These are phyloP conservation scores for Hyaloscypha bicolor DNA, from an alignment of 495 filamentous ascomycete species.

Conservation along the genomic window DNA sequence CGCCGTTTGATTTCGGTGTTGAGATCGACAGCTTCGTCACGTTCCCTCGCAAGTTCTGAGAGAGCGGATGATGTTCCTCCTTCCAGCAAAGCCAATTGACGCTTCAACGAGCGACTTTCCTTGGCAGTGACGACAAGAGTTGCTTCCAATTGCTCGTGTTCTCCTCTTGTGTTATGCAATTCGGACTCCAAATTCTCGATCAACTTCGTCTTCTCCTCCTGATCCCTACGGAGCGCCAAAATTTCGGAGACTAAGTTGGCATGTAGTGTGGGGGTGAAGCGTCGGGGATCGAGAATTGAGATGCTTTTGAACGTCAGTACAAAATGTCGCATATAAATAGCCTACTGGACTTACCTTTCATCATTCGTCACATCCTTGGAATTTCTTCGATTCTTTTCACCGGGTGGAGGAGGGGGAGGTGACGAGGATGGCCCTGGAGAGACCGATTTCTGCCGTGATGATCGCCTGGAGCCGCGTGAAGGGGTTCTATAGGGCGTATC, in stretches of 20 bases:
- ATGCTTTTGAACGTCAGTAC: slow-evolving; percentile 41
- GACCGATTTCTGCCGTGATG: slow-evolving; percentile 40
- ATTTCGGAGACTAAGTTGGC: slow-evolving; percentile 96
- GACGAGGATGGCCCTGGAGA: slow-evolving; percentile 68
- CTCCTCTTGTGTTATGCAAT: slow-evolving; percentile 68
- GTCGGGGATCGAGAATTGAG: slow-evolving; percentile 80
- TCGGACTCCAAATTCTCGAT: slow-evolving; percentile 82
- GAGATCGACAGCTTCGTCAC: slow-evolving; percentile 81
- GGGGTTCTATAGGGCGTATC: slow-evolving; percentile 67
- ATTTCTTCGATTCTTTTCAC: slow-evolving; percentile 50
- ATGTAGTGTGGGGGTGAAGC: slow-evolving; percentile 94
- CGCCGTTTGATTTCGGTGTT: slow-evolving; percentile 74
- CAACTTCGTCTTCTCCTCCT: slow-evolving; percentile 81
- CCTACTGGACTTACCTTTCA: slow-evolving; percentile 45
- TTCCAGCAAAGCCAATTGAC: slow-evolving; percentile 83
- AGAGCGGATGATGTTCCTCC: slow-evolving; percentile 84
- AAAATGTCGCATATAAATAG: neutral
- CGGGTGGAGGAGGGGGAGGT: slow-evolving; percentile 56
- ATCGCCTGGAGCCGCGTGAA: slow-evolving; percentile 51
- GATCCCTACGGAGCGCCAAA: slow-evolving; percentile 78
- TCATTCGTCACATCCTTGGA: slow-evolving; percentile 63
- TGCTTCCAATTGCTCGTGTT: slow-evolving; percentile 69
- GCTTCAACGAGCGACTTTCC: slow-evolving; percentile 79
- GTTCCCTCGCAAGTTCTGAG: slow-evolving; percentile 78
- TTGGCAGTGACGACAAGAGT: slow-evolving; percentile 63